Base-by-base conservation (phyloP, 164 flowering plant species). In the Macadamia integrifolia region DNA sequence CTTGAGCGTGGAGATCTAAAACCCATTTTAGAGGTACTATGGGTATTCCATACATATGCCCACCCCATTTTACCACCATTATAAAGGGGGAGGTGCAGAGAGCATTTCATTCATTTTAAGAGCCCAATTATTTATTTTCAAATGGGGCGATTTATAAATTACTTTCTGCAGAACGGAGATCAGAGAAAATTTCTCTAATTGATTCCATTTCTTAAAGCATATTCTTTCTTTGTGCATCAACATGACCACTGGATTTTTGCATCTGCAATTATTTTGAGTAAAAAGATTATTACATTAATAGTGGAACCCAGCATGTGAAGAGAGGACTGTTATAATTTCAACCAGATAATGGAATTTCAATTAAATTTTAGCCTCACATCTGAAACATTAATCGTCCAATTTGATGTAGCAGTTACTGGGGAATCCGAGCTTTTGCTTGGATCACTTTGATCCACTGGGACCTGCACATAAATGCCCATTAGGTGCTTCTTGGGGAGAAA, bases 381-480 rank as follows among this genome's bases (percentile, higher is more conserved):
- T 71, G 87, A 82, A 66, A 84, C 85, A 76, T 78, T 66, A 32
- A 78, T 82, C 40, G 83, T 81, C 86, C 84, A 84, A 69, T 75
- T 80, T 42, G 84, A 44, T 66, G 8, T 35, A 14, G 72, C 66
- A 23, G 23, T 23, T 17, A 74, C 46, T 61, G 56, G 77, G 58
- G 74, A 59, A 35, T 70, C 69, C 60, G 61, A 72, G 69, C 65
- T 81, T 50, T 23, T 60, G 50, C 40, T 69, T 49, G 63, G 75
- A 72, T 74, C 75, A 57, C 64, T 23, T 17, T 79, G 79, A 75
- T 73, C 78, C 76, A 60, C 61, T 35, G 70, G 74, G 76, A 78
- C 79, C 89, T 86, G 81, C 77, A 75, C 28, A 71, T 66, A 60
- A 66, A 77, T 55, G 46, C 48, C 64, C 55, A 64, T 73, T 66